Base-by-base conservation (phyloP, 768 basidiomycete species). In the Russula foetens region DNA sequence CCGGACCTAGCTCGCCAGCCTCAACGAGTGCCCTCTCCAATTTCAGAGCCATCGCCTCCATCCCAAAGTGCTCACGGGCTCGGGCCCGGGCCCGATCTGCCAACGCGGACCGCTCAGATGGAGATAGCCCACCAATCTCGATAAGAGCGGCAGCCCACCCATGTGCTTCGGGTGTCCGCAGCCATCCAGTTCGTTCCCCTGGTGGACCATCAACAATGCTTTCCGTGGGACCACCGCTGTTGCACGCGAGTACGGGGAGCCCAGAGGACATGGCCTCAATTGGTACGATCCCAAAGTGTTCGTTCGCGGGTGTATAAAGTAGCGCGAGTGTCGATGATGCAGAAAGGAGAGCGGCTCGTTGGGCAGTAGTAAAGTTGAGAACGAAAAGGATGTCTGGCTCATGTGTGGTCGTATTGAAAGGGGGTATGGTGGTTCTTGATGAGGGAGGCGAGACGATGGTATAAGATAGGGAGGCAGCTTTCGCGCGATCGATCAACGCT, bases 201-300 rank as follows among this genome's bases (percentile, higher is more conserved):
- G 67, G 52, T 2, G 72, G 72, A 6, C 60, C 44, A 58, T 75
- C 75, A n/a, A 86, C 69, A 29, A 96, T 74, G 56, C 89, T 96
- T 74, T 99, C 96, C 1, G 84, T 90, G 9, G 97, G 97, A 2
- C 96, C 96, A 17, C 91, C 92, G 59, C 82, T 85, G 69, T 91
- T 75, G 67, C 88, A 92, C 0, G 94, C 95, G 21, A 99, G 74
- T 1, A 98, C 88, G 0, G 95, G 93, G 0, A 98, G 71, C 3
- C 93, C 92, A 49, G 90, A 94, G 8, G 84, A 81, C 93, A 98
- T 98, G 0, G 84, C 94, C 71, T 99, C 96, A 3, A 98, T 82
- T 2, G 97, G 96, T 0, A 88, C 95, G 66, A 99, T 98, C 1
- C 96, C 97, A 71, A 98, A 97, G 71, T 99, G 96, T 68, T 99